Evolutionary conservation across 352 stramenopile genomes (phyloP).

Genomic region (Pythium rhizo-oryzae): DNA sequence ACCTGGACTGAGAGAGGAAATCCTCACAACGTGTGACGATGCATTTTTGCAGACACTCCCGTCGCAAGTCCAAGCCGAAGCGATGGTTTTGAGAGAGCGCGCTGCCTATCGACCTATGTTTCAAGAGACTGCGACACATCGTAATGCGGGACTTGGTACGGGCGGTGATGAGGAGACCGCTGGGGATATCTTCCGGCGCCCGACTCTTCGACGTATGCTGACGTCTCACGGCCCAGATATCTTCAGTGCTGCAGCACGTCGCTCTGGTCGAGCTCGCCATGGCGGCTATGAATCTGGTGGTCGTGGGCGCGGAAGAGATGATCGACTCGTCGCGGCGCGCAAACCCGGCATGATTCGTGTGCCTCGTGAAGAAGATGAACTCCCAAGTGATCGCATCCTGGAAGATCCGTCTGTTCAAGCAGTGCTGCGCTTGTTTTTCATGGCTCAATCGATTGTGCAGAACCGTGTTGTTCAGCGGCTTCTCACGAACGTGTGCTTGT

Average conservation of each 20-base stretch:
- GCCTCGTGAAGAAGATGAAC: conserved; percentile 76
- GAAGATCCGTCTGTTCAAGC: conserved; percentile 67
- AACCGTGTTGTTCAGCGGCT: conserved; percentile 83
- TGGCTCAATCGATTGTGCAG: conserved; percentile 80
- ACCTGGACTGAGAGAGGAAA: conserved; percentile 96
- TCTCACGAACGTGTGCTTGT: conserved; percentile 79
- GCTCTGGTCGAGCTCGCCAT: conserved; percentile 41
- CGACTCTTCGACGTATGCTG: conserved; percentile 79
- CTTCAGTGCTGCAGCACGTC: conserved; percentile 30
- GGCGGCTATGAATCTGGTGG: conserved; percentile 43
- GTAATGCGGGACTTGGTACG: conserved; percentile 25
- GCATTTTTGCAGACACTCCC: conserved; percentile 95
- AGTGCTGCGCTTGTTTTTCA: conserved; percentile 76
- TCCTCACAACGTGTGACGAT: conserved; percentile 96
- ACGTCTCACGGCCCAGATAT: conserved; percentile 72
- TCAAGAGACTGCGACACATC: conserved; percentile 42
- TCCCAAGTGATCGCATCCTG: conserved; percentile 57
- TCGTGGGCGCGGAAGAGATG: conserved; percentile 41
- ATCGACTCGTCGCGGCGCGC: conserved; percentile 25
- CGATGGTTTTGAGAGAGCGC: conserved; percentile 95
- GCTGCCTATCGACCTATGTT: conserved; percentile 79
- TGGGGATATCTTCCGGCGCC: conserved; percentile 68
- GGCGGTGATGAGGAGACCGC: conserved; percentile 35
- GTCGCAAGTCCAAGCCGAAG: conserved; percentile 94
- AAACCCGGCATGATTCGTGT: conserved; percentile 65